These are phyloP conservation scores for Colletotrichum noveboracense DNA, from an alignment of 2,329 filamentous ascomycete species.

Conservation along the genomic window DNA sequence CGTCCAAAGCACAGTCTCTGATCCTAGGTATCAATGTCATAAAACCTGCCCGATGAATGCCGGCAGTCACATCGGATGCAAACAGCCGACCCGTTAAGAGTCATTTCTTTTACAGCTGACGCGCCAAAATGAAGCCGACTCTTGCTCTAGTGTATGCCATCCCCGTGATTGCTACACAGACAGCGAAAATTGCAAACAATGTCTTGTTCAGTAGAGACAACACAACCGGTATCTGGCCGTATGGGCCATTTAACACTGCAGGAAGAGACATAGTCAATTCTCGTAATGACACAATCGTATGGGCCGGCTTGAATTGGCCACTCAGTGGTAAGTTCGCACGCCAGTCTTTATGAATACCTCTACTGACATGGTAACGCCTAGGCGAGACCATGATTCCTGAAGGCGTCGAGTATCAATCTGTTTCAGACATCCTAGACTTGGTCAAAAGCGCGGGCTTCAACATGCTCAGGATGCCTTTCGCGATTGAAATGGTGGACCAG, in stretches of 20 bases:
- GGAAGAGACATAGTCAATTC: background rate
- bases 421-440: background rate
- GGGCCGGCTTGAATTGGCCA: background rate
- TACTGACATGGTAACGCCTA: background rate
- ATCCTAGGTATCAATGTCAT: background rate
- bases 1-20: background rate
- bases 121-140: background rate
- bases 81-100: background rate
- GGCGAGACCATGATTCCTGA: background rate
- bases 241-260: background rate
- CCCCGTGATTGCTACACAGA: background rate
- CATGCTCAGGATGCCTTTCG: background rate
- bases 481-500: background rate
- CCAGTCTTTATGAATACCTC: background rate
- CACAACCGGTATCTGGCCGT: background rate
- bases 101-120: background rate
- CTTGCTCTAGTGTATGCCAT: background rate
- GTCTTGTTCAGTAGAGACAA: background rate
- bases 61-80: background rate
- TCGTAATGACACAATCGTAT: background rate
- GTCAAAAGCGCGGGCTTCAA: background rate
- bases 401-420: background rate
- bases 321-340: background rate
- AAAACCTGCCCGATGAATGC: background rate
- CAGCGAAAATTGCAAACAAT: background rate